A percentile compares a stretch with the other conserved stretches of the same genome.
Conservation (phyloP, 139 green algal genomes). For the Tetradesmus obliquus region DNA sequence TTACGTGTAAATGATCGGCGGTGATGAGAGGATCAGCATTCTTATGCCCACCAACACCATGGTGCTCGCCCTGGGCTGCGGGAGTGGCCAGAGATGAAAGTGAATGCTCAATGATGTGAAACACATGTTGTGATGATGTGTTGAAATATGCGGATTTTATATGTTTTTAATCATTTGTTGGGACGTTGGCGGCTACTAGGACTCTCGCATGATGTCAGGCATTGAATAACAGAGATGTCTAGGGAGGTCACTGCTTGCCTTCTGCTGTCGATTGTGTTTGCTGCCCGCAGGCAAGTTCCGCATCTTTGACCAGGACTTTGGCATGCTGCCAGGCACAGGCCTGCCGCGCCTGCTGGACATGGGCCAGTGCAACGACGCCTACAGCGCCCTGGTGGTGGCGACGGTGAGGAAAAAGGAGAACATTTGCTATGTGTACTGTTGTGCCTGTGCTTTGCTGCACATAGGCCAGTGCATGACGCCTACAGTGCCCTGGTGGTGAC, state of each 20-base stretch:
- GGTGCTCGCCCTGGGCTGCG: conserved; percentile 79
- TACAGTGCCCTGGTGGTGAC: conserved; percentile 71
- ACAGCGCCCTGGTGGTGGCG: conserved; percentile 75
- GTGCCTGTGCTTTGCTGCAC: no score
- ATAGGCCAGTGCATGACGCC: conserved; percentile 44
- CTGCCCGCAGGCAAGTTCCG: conserved; percentile 69
- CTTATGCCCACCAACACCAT: conserved; percentile 50
- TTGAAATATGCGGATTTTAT: no score
- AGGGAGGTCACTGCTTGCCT: no score
- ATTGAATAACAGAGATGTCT: no score
- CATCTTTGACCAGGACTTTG: conserved; percentile 72
- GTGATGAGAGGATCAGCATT: no score
- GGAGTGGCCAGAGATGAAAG: neutral
- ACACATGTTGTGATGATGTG: no score
- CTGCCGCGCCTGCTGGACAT: conserved; percentile 86
- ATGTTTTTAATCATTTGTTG: no score
- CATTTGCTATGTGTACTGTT: neutral
- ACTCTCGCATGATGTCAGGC: no score
- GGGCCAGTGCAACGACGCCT: conserved; percentile 78
- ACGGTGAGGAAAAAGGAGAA: conserved; percentile 33
- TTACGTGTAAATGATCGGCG: neutral
- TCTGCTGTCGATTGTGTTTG: no score
- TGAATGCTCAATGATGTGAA: no score
- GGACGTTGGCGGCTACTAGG: no score
- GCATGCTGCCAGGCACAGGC: conserved; percentile 64